These are phyloP conservation scores for Mucor indicus DNA, from an alignment of 371 early-diverging fungal species.

Conservation along the genomic window DNA sequence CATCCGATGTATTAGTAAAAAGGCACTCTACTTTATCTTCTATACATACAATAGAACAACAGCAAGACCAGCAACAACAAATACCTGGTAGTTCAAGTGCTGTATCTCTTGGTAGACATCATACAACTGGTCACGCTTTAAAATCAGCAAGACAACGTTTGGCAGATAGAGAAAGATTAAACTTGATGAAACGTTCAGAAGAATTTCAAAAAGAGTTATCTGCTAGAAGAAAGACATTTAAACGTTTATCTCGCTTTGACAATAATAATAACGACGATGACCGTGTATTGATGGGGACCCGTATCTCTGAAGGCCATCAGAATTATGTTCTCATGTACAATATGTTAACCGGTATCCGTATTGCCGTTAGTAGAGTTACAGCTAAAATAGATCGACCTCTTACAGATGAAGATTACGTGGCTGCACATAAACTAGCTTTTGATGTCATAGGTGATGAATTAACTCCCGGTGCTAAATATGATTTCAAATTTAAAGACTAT, in stretches of 20 bases:
- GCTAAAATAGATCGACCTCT: conserved; percentile 77
- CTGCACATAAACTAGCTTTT: conserved; percentile 91
- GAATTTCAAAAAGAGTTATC: conserved; percentile 40
- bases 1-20: too few relatives aligned
- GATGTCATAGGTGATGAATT: conserved; percentile 93
- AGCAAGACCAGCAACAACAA: too few relatives aligned
- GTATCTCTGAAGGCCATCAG: conserved; percentile 65
- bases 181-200: conserved; percentile 31
- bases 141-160: conserved; percentile 24
- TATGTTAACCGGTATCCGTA: conserved; percentile 94
- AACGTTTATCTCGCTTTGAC: conserved; percentile 35
- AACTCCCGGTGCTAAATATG: conserved; percentile 91
- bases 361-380: conserved; percentile 79
- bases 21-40: too few relatives aligned
- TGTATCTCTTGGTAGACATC: conserved; percentile 25
- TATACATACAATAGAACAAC: too few relatives aligned
- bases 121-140: conserved; percentile 42
- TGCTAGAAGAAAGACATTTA: conserved; percentile 38
- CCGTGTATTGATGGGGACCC: conserved; percentile 62
- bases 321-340: conserved; percentile 94
- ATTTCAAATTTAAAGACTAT: conserved; percentile 98
- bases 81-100: too few relatives aligned
- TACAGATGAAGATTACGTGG: conserved; percentile 75
- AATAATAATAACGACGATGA: conserved; percentile 31
- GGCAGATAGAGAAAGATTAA: conserved; percentile 23